These are phyloP conservation scores for Aspergillus tanneri DNA, from an alignment of 2,329 filamentous ascomycete species.

Conservation along the genomic window DNA sequence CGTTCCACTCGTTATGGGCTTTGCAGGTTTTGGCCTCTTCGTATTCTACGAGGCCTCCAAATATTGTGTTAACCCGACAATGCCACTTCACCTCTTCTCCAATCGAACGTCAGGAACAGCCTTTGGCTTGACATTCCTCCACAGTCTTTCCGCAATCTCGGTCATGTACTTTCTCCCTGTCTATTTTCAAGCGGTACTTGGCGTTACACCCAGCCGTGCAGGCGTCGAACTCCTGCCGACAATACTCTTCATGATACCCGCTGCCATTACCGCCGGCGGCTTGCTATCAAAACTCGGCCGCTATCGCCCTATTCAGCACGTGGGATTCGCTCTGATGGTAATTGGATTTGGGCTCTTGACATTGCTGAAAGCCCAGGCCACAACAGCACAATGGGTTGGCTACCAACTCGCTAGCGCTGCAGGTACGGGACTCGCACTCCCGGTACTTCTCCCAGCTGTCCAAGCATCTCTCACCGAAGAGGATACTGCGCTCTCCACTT, in stretches of 20 bases:
- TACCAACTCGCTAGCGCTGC: conserved; percentile 24
- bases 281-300: conserved; percentile 17
- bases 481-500: conserved; percentile 21
- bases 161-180: conserved; percentile 43
- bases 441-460: conserved; percentile 25
- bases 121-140: conserved; percentile 15
- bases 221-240: conserved; percentile 34
- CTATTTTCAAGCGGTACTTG: conserved; percentile 48
- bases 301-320: conserved; percentile 37
- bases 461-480: conserved; percentile 23
- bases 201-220: conserved; percentile 33
- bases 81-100: conserved; percentile 47
- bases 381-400: conserved; percentile 39
- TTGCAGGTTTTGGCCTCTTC: conserved; percentile 25
- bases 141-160: conserved; percentile 16
- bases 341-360: conserved; percentile 45
- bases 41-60: conserved; percentile 15
- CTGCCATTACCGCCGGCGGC: conserved; percentile 26
- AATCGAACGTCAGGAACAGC: conserved; percentile 37
- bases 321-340: conserved; percentile 38
- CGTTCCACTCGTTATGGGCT: conserved; percentile 30
- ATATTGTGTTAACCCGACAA: conserved; percentile 31
- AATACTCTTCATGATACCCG: conserved; percentile 23
- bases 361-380: conserved; percentile 40
- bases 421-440: conserved; percentile 21